phyloP scores from a whole-genome alignment of 1,284 basidiomycete species.

The Tilletiaria anomala region DNA sequence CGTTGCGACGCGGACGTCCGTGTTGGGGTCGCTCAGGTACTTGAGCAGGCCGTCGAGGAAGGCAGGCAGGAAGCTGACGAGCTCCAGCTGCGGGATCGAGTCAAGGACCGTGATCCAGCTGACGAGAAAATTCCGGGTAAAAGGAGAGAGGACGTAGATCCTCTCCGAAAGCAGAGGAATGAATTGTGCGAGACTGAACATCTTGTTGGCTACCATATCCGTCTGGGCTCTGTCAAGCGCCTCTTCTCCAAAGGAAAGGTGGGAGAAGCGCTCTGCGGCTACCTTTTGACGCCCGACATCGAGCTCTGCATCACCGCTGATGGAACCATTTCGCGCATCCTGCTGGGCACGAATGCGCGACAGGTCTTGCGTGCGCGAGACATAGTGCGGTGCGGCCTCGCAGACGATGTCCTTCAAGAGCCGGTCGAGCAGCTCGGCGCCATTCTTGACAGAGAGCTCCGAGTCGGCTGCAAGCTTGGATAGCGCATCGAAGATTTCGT shows the following conservation, averaged over 20 bases:
- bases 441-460: conserved; percentile 93
- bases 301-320: conserved; percentile 25
- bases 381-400: conserved; percentile 86
- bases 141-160: conserved; percentile 87
- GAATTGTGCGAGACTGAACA: conserved; percentile 86
- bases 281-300: conserved; percentile 34
- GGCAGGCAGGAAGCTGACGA: conserved; percentile 83
- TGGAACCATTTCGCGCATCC: conserved; percentile 37
- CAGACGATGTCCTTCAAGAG: conserved; percentile 94
- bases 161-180: conserved; percentile 84
- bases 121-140: conserved; percentile 87
- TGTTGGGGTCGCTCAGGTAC: conserved; percentile 86
- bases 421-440: conserved; percentile 91
- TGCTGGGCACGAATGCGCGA: conserved; percentile 46
- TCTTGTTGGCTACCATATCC: conserved; percentile 23
- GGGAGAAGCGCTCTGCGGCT: conserved; percentile 5
- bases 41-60: conserved; percentile 79
- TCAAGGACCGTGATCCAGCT: conserved; percentile 93
- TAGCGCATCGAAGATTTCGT: conserved; percentile 91
- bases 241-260: too few relatives aligned
- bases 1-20: conserved; percentile 82
- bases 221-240: conserved; percentile 9
- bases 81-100: conserved; percentile 87
- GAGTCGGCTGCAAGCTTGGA: conserved; percentile 97
- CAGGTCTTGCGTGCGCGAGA: conserved; percentile 66